These are phyloP conservation scores for Ophiostoma ulmi DNA, from an alignment of 2,329 filamentous ascomycete species.

Conservation along the genomic window DNA sequence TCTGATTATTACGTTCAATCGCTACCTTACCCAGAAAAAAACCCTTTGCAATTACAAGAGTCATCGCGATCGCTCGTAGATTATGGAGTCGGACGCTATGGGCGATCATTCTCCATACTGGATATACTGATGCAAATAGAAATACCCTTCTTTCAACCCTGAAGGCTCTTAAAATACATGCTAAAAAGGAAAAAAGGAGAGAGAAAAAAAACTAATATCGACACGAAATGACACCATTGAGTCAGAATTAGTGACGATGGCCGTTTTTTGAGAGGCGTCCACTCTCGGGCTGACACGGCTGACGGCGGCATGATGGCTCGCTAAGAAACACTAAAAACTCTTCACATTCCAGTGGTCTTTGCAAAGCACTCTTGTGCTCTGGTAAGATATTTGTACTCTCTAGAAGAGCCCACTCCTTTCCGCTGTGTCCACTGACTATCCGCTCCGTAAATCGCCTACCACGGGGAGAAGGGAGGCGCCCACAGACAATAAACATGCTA, in stretches of 20 bases:
- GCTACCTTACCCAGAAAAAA: neutral
- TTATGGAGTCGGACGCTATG: slow-evolving; percentile 5
- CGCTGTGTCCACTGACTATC: neutral
- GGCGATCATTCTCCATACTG: slow-evolving; percentile 7
- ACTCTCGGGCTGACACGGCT: slow-evolving; percentile 2
- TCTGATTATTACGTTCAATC: neutral
- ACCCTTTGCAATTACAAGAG: neutral
- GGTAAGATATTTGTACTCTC: too few species aligned
- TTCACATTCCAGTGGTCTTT: neutral
- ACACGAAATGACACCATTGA: slow-evolving; percentile 2
- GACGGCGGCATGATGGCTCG: neutral
- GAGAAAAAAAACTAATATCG: neutral
- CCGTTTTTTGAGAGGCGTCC: neutral
- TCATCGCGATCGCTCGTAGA: neutral
- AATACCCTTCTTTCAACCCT: neutral
- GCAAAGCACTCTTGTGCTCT: neutral
- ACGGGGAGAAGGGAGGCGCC: neutral
- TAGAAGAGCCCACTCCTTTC: neutral
- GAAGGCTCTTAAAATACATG: neutral
- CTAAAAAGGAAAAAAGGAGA: neutral
- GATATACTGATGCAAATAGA: neutral
- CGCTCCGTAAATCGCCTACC: slow-evolving; percentile 5
- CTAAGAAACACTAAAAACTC: neutral
- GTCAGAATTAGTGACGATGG: neutral
- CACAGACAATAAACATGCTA: neutral